Percentiles rank a stretch among this genome's conserved stretches.
Conservation (phyloP, 2,329 filamentous ascomycete genomes). For the Aspergillus hiratsukae region DNA sequence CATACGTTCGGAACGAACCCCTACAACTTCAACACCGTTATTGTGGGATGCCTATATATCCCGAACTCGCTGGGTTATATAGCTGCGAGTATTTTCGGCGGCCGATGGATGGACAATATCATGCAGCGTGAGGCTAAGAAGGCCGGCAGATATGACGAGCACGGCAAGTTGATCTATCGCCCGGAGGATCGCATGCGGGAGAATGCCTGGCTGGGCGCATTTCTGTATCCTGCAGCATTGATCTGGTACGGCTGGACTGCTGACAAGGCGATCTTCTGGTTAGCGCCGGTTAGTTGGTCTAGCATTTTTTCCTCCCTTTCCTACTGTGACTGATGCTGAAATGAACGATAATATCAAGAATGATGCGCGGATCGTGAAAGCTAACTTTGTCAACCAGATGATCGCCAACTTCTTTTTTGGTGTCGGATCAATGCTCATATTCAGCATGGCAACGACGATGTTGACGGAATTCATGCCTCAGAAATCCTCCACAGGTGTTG, state of each 20-base stretch:
- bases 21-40: constrained; percentile 64
- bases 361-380: too few species aligned
- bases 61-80: constrained; percentile 71
- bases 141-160: constrained; percentile 63
- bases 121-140: constrained; percentile 72
- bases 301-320: too few species aligned
- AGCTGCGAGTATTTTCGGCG: constrained; percentile 63
- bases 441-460: constrained; percentile 72
- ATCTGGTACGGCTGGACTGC: constrained; percentile 75
- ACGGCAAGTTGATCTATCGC: constrained; percentile 62
- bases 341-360: too few species aligned
- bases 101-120: constrained; percentile 73
- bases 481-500: constrained; percentile 66
- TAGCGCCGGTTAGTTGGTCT: constrained; percentile 46
- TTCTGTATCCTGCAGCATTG: constrained; percentile 65
- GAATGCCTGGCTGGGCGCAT: constrained; percentile 71
- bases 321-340: too few species aligned
- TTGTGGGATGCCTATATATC: constrained; percentile 73
- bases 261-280: constrained; percentile 59
- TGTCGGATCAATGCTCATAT: constrained; percentile 72
- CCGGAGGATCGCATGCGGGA: constrained; percentile 81
- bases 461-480: constrained; percentile 78
- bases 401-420: constrained; percentile 72
- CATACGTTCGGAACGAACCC: constrained; percentile 62
- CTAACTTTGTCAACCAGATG: constrained; percentile 30